phyloP scores from a whole-genome alignment of 176 grass and related monocot species.

The sorghum (Sorghum bicolor) region DNA sequence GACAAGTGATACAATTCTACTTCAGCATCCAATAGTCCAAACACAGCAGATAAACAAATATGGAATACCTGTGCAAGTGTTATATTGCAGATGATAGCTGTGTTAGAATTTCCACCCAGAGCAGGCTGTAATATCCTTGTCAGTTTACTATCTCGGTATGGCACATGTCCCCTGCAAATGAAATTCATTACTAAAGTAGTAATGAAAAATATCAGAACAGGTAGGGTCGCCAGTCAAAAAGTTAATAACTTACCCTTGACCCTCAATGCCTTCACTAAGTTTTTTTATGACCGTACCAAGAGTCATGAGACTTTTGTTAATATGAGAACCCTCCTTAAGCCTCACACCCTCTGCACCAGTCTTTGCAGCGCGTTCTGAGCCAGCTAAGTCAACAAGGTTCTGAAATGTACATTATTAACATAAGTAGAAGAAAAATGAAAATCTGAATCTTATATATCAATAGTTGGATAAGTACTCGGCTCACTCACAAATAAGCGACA shows the following conservation, averaged over 20 bases:
- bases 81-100: slow-evolving; percentile 96
- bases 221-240: slow-evolving; percentile 11
- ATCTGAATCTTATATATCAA: not conserved
- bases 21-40: not conserved
- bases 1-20: not conserved
- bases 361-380: slow-evolving; percentile 95
- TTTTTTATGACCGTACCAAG: slow-evolving; percentile 94
- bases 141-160: slow-evolving; percentile 91
- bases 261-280: slow-evolving; percentile 84
- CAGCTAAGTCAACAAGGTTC: slow-evolving; percentile 98
- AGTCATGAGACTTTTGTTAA: slow-evolving; percentile 95
- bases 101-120: slow-evolving; percentile 93
- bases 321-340: slow-evolving; percentile 96
- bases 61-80: slow-evolving; percentile 78
- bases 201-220: slow-evolving; percentile 24
- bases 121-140: slow-evolving; percentile 91
- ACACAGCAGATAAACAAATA: slow-evolving; percentile 10
- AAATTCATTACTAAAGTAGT: slow-evolving; percentile 35
- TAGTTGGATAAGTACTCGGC: not conserved
- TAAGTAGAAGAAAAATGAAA: slow-evolving; percentile 1
- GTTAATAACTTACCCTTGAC: slow-evolving; percentile 68
- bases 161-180: slow-evolving; percentile 74
- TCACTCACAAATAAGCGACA: not conserved
- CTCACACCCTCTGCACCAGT: slow-evolving; percentile 92
- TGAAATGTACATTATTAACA: slow-evolving; percentile 40